Base-by-base conservation (phyloP, 768 basidiomycete species). In the Pulveroboletus sp. region DNA sequence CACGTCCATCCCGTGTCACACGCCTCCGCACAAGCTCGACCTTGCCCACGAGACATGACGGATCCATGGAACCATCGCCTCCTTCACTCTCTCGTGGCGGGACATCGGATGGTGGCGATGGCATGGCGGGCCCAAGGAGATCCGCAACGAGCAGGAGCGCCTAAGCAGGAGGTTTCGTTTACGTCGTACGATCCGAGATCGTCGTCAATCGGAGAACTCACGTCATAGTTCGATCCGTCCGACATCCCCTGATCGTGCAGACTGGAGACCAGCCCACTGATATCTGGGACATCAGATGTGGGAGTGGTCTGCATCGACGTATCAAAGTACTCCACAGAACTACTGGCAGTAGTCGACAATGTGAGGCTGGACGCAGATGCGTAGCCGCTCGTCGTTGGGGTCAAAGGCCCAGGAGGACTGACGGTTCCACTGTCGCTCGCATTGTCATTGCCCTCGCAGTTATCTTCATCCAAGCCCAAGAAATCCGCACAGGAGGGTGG, bases 171-270 rank as follows among this genome's bases (percentile, higher is more conserved):
- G 40, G 44, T 40, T 54, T 51, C 56, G 50, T 63, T 57, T 56
- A 62, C 36, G 32, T 54, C 49, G 52, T 56, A 60, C 45, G 56
- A 47, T 21, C 47, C 44, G 47, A 58, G 52, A 57, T 57, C 54
- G 51, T 51, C 51, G 48, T 59, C 51, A 57, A 65, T 50, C 49
- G 33, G 42, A 59, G 53, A 57, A 71, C 82, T 73, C 66, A 86
- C 86, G 65, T 89, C 85, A 65, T 85, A 85, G 59, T 83, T 73
- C 14, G 72, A 60, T 15, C 81, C 80, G 55, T 79, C 73, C 31
- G 71, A 65, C 41, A 59, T 66, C 6, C 58, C 62, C 32, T 73
- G 70, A 8, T 76, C 73, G 18, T 77, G 75, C n/a, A 86, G 61
- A 18, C 74, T 73, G 24, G 83, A 76, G 14, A 82, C 73, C 21